A percentile compares a stretch with the other conserved stretches of the same genome.
Evolutionary conservation across 2,329 filamentous ascomycete genomes (phyloP).

Genomic region (Penicillium brasilianum): DNA sequence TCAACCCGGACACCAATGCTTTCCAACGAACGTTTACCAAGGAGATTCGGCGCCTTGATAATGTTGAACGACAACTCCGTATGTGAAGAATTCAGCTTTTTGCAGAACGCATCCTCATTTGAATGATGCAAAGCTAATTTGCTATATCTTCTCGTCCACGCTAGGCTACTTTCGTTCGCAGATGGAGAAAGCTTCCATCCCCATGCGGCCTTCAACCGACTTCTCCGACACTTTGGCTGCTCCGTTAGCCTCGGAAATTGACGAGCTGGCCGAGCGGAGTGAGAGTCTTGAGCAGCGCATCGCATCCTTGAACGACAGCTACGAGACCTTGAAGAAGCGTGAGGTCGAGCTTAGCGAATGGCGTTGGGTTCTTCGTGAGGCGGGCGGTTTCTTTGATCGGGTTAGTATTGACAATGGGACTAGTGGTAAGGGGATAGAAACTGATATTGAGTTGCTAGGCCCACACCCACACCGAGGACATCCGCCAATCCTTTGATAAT

Average conservation of each 20-base stretch:
- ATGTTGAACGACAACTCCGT: conserved; percentile 97
- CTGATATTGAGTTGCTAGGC: conserved; percentile 55
- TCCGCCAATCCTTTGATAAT: conserved; percentile 81
- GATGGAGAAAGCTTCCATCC: conserved; percentile 90
- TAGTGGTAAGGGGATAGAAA: conserved; percentile 1
- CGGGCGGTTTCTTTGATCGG: conserved; percentile 95
- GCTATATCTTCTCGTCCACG: conserved; percentile 6
- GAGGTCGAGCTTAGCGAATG: conserved; percentile 97
- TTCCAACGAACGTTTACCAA: conserved; percentile 98
- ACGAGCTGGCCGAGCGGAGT: conserved; percentile 90
- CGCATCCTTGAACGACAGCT: conserved; percentile 92
- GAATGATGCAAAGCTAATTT: conserved; percentile 2
- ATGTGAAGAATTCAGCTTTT: conserved; percentile 51
- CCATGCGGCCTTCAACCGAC: conserved; percentile 87
- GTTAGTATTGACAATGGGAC: conserved; percentile 36
- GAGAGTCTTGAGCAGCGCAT: conserved; percentile 92
- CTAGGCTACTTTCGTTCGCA: conserved; percentile 90
- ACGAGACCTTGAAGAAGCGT: conserved; percentile 96
- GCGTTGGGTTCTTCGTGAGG: conserved; percentile 96
- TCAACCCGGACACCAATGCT: conserved; percentile 89
- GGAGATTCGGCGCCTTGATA: conserved; percentile 95
- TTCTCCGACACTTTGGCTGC: conserved; percentile 85
- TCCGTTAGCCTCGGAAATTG: conserved; percentile 91
- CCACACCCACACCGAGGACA: conserved; percentile 95
- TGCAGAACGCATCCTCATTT: conserved; percentile 7